Percentiles rank a stretch among this genome's conserved stretches.
Evolutionary conservation across 1,284 basidiomycete species (phyloP).

Genomic region (Ustilago vetiveriae): DNA sequence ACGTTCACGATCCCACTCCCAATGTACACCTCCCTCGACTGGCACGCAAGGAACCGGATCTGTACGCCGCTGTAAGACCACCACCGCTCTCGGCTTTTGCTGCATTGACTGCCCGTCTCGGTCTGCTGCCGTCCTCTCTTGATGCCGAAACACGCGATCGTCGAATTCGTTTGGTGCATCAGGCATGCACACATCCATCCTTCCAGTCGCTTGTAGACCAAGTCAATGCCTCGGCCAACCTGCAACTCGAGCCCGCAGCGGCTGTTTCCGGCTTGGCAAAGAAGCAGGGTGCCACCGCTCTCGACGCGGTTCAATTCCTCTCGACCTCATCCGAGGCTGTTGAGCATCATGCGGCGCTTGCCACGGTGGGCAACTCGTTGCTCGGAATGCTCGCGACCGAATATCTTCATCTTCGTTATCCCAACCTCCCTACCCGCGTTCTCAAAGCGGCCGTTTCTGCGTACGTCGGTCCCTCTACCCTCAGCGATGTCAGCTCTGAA

Average conservation of each 20-base stretch:
- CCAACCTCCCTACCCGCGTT: slow-evolving; percentile 88
- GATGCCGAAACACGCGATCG: slow-evolving; percentile 36
- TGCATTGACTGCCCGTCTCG: slow-evolving; percentile 55
- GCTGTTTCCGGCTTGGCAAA: slow-evolving; percentile 20
- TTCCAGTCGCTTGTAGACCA: slow-evolving; percentile 45
- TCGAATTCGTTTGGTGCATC: slow-evolving; percentile 50
- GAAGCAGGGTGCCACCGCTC: slow-evolving; percentile 12
- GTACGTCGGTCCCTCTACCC: slow-evolving; percentile 85
- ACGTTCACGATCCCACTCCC: slow-evolving; percentile 46
- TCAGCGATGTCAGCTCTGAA: slow-evolving; percentile 80
- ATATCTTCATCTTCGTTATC: slow-evolving; percentile 82
- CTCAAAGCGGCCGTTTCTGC: slow-evolving; percentile 89
- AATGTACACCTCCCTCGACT: slow-evolving; percentile 52
- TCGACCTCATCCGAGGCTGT: neutral
- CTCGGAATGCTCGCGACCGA: slow-evolving; percentile 91
- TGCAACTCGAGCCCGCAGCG: slow-evolving; percentile 29
- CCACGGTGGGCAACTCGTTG: slow-evolving; percentile 84
- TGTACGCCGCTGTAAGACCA: slow-evolving; percentile 60
- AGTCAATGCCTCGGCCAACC: slow-evolving; percentile 19
- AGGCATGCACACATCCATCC: slow-evolving; percentile 62
- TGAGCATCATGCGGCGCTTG: slow-evolving; percentile 79
- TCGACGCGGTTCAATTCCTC: slow-evolving; percentile 39
- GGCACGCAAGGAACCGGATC: slow-evolving; percentile 54
- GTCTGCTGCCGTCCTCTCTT: slow-evolving; percentile 41
- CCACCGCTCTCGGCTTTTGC: slow-evolving; percentile 52